Percentiles rank a stretch among this genome's conserved stretches.
These are phyloP conservation scores for Cucurbita pepo DNA, from an alignment of 306 rosid genomes.

Conservation along the genomic window DNA sequence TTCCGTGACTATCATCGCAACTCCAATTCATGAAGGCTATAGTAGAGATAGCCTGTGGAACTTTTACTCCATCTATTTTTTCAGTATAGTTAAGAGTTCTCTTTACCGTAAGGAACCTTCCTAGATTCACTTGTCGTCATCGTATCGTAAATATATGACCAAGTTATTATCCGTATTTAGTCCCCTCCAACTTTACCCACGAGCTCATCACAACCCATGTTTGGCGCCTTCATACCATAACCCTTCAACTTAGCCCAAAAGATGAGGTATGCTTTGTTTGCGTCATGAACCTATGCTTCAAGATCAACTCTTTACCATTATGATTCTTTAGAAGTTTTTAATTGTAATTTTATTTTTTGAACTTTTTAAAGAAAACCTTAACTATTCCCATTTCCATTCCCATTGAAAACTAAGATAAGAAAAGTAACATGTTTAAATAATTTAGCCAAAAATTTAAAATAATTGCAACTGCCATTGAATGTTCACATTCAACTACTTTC, in stretches of 20 bases:
- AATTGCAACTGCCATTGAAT: too few species aligned
- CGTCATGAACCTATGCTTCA: not conserved
- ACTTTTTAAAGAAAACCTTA: too few species aligned
- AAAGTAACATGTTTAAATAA: too few species aligned
- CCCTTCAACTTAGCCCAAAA: not conserved
- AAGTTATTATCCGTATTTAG: not conserved
- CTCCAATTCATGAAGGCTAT: conserved; percentile 1
- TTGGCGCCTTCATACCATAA: conserved; percentile 2
- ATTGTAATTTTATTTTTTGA: too few species aligned
- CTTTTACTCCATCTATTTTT: not conserved
- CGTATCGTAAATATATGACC: not conserved
- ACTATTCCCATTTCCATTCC: too few species aligned
- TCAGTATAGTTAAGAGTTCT: conserved; percentile 9
- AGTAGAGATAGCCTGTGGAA: conserved; percentile 6
- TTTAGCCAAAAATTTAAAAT: too few species aligned
- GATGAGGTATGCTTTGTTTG: conserved; percentile 1
- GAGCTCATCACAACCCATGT: conserved; percentile 6
- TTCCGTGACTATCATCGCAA: too few species aligned
- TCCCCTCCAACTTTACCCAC: not conserved
- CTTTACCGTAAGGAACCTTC: conserved; percentile 5
- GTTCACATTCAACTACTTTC: too few species aligned
- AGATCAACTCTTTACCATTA: conserved; percentile 7
- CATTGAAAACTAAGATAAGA: too few species aligned
- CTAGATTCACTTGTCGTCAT: not conserved
- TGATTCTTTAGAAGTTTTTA: too few species aligned